Conservation (phyloP, 768 basidiomycete genomes). For the Butyriboletus loyo region DNA sequence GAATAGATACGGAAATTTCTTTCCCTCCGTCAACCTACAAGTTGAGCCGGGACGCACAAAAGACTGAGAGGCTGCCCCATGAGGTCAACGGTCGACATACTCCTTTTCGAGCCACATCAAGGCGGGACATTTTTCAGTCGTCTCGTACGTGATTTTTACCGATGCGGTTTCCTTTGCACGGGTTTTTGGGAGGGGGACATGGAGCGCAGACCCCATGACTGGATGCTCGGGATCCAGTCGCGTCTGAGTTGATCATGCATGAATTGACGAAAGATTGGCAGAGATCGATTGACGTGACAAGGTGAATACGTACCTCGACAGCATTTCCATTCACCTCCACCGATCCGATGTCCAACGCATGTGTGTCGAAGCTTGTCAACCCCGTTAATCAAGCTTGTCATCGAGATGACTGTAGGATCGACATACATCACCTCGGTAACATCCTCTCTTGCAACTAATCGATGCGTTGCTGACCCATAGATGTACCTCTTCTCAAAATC, state of each 20-base stretch:
- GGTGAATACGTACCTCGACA: constrained; percentile 40
- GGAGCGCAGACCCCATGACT: constrained; percentile 77
- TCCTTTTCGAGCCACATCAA: constrained; percentile 87
- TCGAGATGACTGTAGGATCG: not conserved
- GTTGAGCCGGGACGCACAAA: not conserved
- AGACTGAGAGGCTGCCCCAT: not conserved
- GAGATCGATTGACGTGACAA: not conserved
- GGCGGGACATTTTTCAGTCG: constrained; percentile 71
- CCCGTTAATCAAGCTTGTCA: not conserved
- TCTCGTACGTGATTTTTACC: constrained; percentile 64
- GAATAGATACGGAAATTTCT: constrained; percentile 81
- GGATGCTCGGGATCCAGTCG: constrained; percentile 54
- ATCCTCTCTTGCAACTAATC: constrained; percentile 36
- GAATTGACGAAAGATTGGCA: not conserved
- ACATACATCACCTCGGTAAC: constrained; percentile 44
- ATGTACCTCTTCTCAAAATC: constrained; percentile 50
- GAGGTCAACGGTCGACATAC: constrained; percentile 33
- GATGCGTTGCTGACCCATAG: constrained; percentile 46
- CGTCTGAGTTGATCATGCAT: constrained; percentile 36
- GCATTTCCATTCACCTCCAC: constrained; percentile 48
- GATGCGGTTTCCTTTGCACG: constrained; percentile 37
- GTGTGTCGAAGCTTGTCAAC: constrained; percentile 51
- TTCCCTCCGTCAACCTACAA: constrained; percentile 79
- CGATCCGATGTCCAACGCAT: constrained; percentile 48
- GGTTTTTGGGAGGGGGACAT: constrained; percentile 46